Evolutionary conservation across 768 basidiomycete species (phyloP).

Genomic region (Dendrothele bispora): DNA sequence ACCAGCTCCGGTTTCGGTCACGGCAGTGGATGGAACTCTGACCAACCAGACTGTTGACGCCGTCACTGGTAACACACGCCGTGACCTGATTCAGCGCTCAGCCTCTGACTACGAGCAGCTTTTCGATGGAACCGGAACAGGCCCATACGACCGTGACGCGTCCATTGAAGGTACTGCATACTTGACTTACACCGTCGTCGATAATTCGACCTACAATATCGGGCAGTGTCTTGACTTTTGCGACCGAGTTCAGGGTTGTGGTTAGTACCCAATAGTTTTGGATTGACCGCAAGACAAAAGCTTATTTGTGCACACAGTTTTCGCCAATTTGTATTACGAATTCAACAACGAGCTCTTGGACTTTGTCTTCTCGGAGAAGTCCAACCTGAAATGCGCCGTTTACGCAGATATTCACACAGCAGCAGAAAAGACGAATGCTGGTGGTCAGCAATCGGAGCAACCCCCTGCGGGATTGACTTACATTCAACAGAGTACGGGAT

Average conservation of each 20-base stretch:
- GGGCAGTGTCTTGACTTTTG: conserved; percentile 16
- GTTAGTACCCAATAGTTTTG: conserved; percentile 10
- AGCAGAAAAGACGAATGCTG: conserved; percentile 15
- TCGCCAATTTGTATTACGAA: conserved; percentile 19
- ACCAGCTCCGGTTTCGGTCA: conserved; percentile 13
- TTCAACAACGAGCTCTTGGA: conserved; percentile 15
- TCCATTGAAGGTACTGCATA: conserved; percentile 18
- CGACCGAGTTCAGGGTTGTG: conserved; percentile 14
- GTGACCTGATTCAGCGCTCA: conserved; percentile 9
- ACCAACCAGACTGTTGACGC: conserved; percentile 4
- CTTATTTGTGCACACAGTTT: conserved; percentile 9
- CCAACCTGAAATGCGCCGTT: conserved; percentile 20
- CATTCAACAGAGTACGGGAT: conserved; percentile 18
- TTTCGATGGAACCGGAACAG: conserved; percentile 16
- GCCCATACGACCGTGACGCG: conserved; percentile 10
- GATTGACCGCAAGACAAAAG: background rate
- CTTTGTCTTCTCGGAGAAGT: conserved; percentile 16
- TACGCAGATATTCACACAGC: conserved; percentile 20
- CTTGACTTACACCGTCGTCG: conserved; percentile 33
- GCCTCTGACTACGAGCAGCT: conserved; percentile 14
- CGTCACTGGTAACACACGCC: background rate
- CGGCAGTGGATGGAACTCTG: conserved; percentile 17
- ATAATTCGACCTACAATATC: conserved; percentile 28
- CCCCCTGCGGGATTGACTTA: conserved; percentile 3
- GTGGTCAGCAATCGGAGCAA: conserved; percentile 7